Evolutionary conservation across 2,329 filamentous ascomycete genomes (phyloP).

Genomic region (Pseudogymnoascus sp.): DNA sequence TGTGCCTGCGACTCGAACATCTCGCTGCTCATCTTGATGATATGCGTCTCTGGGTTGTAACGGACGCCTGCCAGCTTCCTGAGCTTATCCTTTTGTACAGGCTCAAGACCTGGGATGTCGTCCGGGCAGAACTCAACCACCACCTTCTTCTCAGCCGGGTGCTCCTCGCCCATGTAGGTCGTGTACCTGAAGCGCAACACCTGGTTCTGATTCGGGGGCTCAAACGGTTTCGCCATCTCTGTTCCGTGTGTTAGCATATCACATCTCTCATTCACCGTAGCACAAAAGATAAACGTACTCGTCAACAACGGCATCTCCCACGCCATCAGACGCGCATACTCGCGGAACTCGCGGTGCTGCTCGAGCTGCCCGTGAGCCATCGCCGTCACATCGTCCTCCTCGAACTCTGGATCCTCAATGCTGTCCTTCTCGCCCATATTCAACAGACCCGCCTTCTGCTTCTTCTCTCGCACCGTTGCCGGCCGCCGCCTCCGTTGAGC

Average conservation of each 20-base stretch:
- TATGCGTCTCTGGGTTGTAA: slow-evolving; percentile 76
- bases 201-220: slow-evolving; percentile 55
- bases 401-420: slow-evolving; percentile 43
- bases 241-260: slow-evolving; percentile 17
- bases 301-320: slow-evolving; percentile 94
- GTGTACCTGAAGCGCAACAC: slow-evolving; percentile 94
- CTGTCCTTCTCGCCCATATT: slow-evolving; percentile 26
- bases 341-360: slow-evolving; percentile 76
- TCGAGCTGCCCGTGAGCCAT: slow-evolving; percentile 82
- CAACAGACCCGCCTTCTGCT: slow-evolving; percentile 26
- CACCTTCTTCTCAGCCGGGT: slow-evolving; percentile 88
- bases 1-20: slow-evolving; percentile 81
- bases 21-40: slow-evolving; percentile 86
- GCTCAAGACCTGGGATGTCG: slow-evolving; percentile 61
- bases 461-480: not conserved
- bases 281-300: slow-evolving; percentile 51
- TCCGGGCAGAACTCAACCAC: slow-evolving; percentile 77
- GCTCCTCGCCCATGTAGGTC: slow-evolving; percentile 86
- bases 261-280: not conserved
- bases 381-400: slow-evolving; percentile 75
- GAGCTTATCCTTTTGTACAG: slow-evolving; percentile 66
- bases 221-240: slow-evolving; percentile 81
- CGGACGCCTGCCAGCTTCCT: slow-evolving; percentile 78
- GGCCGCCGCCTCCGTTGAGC: not conserved
- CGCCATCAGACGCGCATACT: slow-evolving; percentile 77